Conservation (phyloP, 257 asterid genomes). For the Oldenlandia corymbosa region DNA sequence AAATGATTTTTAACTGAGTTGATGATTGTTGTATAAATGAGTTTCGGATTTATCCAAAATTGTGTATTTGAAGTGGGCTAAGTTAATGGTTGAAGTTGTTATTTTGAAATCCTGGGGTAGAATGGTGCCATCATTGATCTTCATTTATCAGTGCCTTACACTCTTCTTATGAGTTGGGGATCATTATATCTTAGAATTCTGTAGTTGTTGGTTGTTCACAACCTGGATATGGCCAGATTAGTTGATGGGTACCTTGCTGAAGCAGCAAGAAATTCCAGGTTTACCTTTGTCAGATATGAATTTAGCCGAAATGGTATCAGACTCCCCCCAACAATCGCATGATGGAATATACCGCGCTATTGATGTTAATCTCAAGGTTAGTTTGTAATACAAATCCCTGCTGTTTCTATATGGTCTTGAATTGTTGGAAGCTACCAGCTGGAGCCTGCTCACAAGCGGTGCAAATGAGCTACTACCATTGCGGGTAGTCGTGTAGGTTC, state of each 20-base stretch:
- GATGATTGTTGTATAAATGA: too few relatives aligned
- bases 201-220: conserved; percentile 39
- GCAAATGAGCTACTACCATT: conserved; percentile 74
- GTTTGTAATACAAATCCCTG: neutral
- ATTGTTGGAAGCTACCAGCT: conserved; percentile 62
- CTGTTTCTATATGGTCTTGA: conserved; percentile 29
- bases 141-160: too few relatives aligned
- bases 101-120: too few relatives aligned
- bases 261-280: conserved; percentile 61
- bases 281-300: conserved; percentile 42
- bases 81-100: too few relatives aligned
- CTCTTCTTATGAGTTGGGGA: too few relatives aligned
- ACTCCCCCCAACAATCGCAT: conserved; percentile 55
- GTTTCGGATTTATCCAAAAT: too few relatives aligned
- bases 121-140: too few relatives aligned
- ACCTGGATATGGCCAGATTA: conserved; percentile 54
- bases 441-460: conserved; percentile 77
- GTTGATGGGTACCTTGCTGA: conserved; percentile 76
- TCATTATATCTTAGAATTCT: conserved; percentile 12
- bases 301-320: conserved; percentile 56
- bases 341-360: conserved; percentile 81
- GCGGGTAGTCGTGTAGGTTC: conserved; percentile 73
- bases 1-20: too few relatives aligned
- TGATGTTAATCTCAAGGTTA: conserved; percentile 77
- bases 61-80: too few relatives aligned